Evolutionary conservation across 1,139 yeast genomes (phyloP).

Genomic region (Casaregolazyma lundiana): DNA sequence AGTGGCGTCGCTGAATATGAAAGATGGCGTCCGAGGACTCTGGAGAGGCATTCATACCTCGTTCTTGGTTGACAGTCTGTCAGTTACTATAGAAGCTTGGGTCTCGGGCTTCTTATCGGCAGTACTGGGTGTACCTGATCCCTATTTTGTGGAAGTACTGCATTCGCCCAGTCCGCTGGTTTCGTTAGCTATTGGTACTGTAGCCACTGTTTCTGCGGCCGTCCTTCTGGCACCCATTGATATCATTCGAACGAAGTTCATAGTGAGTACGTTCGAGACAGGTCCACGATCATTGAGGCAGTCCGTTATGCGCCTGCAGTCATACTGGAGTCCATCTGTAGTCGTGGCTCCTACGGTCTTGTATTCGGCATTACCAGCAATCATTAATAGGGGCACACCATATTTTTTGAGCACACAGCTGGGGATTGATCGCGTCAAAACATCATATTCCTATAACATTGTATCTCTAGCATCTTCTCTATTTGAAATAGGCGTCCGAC

Average conservation of each 20-base stretch:
- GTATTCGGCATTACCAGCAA: constrained; percentile 57
- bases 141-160: constrained; percentile 75
- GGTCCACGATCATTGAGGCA: constrained; percentile 37
- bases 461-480: constrained; percentile 51
- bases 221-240: constrained; percentile 78
- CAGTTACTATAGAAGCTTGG: constrained; percentile 86
- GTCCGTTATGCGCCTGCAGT: constrained; percentile 38
- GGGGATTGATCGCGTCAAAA: constrained; percentile 64
- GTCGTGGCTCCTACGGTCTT: constrained; percentile 53
- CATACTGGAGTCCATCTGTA: constrained; percentile 53
- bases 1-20: constrained; percentile 59
- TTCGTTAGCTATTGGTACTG: constrained; percentile 61
- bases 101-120: constrained; percentile 83
- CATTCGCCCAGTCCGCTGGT: constrained; percentile 74
- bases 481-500: constrained; percentile 63
- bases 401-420: constrained; percentile 60
- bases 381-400: constrained; percentile 69
- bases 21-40: constrained; percentile 79
- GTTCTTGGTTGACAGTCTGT: constrained; percentile 69
- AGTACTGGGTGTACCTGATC: constrained; percentile 81
- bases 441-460: constrained; percentile 57
- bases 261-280: constrained; percentile 51
- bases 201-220: constrained; percentile 71
- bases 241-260: constrained; percentile 68
- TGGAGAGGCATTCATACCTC: constrained; percentile 87